Percentiles rank a stretch among this genome's conserved stretches.
Conservation (phyloP, 2,329 filamentous ascomycete species). For the Diplocarpon rosae region DNA sequence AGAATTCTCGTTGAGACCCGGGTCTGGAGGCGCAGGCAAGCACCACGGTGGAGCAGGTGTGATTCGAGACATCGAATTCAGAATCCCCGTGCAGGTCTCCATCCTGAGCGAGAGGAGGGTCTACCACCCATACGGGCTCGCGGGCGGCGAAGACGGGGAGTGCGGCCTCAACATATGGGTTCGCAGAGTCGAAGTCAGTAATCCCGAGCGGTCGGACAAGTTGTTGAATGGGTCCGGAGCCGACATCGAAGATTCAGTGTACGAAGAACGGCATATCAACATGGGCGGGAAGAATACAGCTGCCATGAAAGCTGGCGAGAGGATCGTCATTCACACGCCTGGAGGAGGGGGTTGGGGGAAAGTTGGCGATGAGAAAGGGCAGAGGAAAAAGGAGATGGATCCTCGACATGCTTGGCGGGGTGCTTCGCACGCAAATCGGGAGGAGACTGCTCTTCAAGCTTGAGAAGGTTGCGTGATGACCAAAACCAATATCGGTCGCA, state of each 20-base stretch:
- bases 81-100: slow-evolving; percentile 64
- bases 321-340: slow-evolving; percentile 68
- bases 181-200: slow-evolving; percentile 51
- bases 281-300: slow-evolving; percentile 72
- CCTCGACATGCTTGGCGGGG: slow-evolving; percentile 47
- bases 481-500: too few species aligned
- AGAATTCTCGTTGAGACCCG: slow-evolving; percentile 54
- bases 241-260: slow-evolving; percentile 31
- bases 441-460: slow-evolving; percentile 48
- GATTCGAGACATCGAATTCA: slow-evolving; percentile 70
- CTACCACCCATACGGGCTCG: slow-evolving; percentile 69
- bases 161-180: slow-evolving; percentile 86
- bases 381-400: slow-evolving; percentile 39
- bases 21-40: slow-evolving; percentile 53
- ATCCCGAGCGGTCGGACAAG: slow-evolving; percentile 36
- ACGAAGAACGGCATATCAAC: slow-evolving; percentile 53
- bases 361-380: slow-evolving; percentile 44
- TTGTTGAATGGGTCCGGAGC: slow-evolving; percentile 21
- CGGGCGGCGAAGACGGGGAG: slow-evolving; percentile 67
- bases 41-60: slow-evolving; percentile 68
- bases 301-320: slow-evolving; percentile 62
- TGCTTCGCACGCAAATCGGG: slow-evolving; percentile 44
- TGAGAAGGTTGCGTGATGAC: slow-evolving; percentile 19
- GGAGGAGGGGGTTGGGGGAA: slow-evolving; percentile 70
- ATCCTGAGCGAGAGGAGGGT: slow-evolving; percentile 71